Conservation (phyloP, 1,284 basidiomycete species). For the Lignosus rhinocerotis region DNA sequence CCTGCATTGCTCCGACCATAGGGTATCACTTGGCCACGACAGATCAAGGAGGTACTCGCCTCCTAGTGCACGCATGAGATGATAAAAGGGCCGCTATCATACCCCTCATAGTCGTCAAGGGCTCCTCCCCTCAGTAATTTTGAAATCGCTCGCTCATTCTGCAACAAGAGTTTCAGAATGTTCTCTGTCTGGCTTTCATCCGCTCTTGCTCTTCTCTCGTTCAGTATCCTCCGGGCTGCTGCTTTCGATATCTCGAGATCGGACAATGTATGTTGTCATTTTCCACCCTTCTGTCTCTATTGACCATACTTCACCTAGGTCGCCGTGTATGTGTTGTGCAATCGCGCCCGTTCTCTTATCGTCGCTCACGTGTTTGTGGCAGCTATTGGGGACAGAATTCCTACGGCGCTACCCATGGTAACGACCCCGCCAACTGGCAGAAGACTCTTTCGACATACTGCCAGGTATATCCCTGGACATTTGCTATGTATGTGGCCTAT, state of each 20-base stretch:
- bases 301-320: background rate
- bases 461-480: conserved; percentile 44
- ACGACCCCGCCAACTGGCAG: conserved; percentile 48
- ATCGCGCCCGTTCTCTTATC: background rate
- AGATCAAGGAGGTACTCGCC: background rate
- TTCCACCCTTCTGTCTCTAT: background rate
- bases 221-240: background rate
- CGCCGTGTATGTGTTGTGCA: background rate
- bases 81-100: background rate
- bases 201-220: background rate
- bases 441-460: conserved; percentile 49
- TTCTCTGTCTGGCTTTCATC: conserved; percentile 6
- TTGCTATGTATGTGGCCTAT: conserved; percentile 13
- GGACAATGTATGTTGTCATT: conserved; percentile 15
- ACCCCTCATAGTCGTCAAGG: background rate
- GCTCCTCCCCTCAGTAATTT: background rate
- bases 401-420: conserved; percentile 50
- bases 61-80: background rate
- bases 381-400: conserved; percentile 55
- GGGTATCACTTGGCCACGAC: background rate
- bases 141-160: background rate
- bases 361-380: background rate
- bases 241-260: conserved; percentile 10
- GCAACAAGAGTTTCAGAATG: conserved; percentile 4
- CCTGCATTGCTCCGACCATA: background rate